Conservation (phyloP, 768 basidiomycete species). For the Mycena epipterygia region DNA sequence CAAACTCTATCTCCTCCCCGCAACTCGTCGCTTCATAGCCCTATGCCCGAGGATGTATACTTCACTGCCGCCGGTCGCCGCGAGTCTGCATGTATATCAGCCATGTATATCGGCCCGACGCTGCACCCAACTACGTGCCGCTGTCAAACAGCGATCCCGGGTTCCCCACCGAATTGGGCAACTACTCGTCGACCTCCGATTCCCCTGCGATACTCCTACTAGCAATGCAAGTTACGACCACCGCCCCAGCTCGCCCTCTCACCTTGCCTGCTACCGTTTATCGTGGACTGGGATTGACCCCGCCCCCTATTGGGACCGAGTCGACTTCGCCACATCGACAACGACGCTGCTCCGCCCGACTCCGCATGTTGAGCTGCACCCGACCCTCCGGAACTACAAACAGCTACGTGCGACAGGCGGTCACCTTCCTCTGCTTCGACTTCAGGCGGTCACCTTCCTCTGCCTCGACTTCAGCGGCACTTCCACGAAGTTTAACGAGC, state of each 20-base stretch:
- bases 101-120: too few species aligned
- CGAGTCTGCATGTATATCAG: conserved; percentile 34
- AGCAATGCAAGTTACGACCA: too few species aligned
- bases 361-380: conserved; percentile 64
- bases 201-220: too few species aligned
- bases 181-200: not conserved
- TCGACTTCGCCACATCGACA: too few species aligned
- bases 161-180: not conserved
- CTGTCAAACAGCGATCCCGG: conserved; percentile 27
- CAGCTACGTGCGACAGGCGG: conserved; percentile 52
- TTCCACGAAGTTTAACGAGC: conserved; percentile 48
- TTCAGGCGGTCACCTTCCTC: conserved; percentile 52
- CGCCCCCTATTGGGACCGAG: too few species aligned
- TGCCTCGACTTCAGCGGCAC: conserved; percentile 56
- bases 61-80: conserved; percentile 35
- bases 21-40: conserved; percentile 12
- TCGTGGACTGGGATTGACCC: too few species aligned
- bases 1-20: conserved; percentile 16
- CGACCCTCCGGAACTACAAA: conserved; percentile 50
- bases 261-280: too few species aligned
- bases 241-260: too few species aligned
- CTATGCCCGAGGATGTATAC: conserved; percentile 34
- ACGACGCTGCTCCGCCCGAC: too few species aligned
- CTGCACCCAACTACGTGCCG: conserved; percentile 1
- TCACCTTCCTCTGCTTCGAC: too few species aligned